Base-by-base conservation (phyloP, 164 flowering plant genomes). In the Litsea cubeba region DNA sequence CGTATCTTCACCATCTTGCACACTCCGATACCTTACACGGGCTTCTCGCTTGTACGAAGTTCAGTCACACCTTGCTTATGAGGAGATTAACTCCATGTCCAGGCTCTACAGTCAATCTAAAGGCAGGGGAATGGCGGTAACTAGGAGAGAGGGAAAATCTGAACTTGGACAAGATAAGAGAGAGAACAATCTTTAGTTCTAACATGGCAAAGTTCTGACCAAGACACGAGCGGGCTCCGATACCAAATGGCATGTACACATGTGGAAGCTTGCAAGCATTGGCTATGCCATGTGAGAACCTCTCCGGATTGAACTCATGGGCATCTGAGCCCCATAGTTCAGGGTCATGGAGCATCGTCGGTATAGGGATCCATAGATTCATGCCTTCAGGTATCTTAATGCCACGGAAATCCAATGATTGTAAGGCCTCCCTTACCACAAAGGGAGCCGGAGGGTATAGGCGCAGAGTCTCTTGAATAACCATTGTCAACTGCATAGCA, bases 321-420 rank as follows among this genome's bases (percentile, higher is more conserved):
- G 86, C 84, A 69, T 86, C 88, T 46, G 75, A 76, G 26, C 85
- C 85, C 88, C 88, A 85, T 57, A 67, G 50, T 40, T 75, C 75
- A 65, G 76, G 71, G 66, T 69, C 51, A 22, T 74, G 58, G 22
- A 80, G 83, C 12, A 81, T 65, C 68, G 35, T 67, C 7, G 65
- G 12, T 2, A 80, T 3, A 0, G 83, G 81, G 26, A 85, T 74
- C 15, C 62, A 3, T 32, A 83, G 2, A 1, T 5, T 5, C 12
- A 76, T 71, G 22, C 57, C 82, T 7, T 76, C 73, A 3, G 86
- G 86, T 62, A 85, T 75, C 54, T 46, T 64, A 22, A 78, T 30
- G 6, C 77, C 50, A 11, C 85, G 85, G 46, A 79, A 26, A 50
- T 76, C 51, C 70, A 68, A 32, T 7, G 20, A 17, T 20, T 20